These are phyloP conservation scores for Trichomonascaceae sp. DNA, from an alignment of 1,139 yeast species.

Conservation along the genomic window DNA sequence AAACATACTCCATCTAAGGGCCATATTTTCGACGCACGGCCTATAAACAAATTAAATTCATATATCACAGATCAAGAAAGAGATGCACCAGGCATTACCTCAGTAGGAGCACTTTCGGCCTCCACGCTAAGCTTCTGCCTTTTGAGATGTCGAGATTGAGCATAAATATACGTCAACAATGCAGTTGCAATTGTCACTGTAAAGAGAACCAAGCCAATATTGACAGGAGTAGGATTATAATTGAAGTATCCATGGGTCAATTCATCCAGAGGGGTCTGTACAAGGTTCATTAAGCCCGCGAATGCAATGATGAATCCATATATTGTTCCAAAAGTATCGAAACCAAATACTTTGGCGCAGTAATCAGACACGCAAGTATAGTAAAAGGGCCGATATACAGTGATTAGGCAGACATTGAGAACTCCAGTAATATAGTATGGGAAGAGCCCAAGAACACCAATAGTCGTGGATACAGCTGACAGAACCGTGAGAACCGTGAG, in stretches of 20 bases:
- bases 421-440: slow-evolving; percentile 12
- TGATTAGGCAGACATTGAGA: slow-evolving; percentile 41
- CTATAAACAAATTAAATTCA: too few relatives aligned
- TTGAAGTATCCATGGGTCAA: slow-evolving; percentile 59
- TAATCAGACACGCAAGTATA: slow-evolving; percentile 90
- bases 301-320: slow-evolving; percentile 81
- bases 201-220: slow-evolving; percentile 44
- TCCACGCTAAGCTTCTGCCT: slow-evolving; percentile 55
- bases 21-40: too few relatives aligned
- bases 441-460: slow-evolving; percentile 60
- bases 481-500: slow-evolving; percentile 51
- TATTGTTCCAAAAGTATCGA: slow-evolving; percentile 84
- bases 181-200: slow-evolving; percentile 52
- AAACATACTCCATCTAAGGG: too few relatives aligned
- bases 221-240: slow-evolving; percentile 77
- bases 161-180: slow-evolving; percentile 48
- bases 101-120: slow-evolving; percentile 51
- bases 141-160: slow-evolving; percentile 45
- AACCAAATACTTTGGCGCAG: slow-evolving; percentile 90
- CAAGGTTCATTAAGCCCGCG: slow-evolving; percentile 70
- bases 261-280: slow-evolving; percentile 64
- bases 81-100: slow-evolving; percentile 42
- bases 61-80: slow-evolving; percentile 9
- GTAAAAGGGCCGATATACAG: slow-evolving; percentile 84
- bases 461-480: slow-evolving; percentile 46